Percentiles rank a stretch among this genome's conserved stretches.
Evolutionary conservation across 2,329 filamentous ascomycete genomes (phyloP).

Genomic region (Colletotrichum tamarilloi): DNA sequence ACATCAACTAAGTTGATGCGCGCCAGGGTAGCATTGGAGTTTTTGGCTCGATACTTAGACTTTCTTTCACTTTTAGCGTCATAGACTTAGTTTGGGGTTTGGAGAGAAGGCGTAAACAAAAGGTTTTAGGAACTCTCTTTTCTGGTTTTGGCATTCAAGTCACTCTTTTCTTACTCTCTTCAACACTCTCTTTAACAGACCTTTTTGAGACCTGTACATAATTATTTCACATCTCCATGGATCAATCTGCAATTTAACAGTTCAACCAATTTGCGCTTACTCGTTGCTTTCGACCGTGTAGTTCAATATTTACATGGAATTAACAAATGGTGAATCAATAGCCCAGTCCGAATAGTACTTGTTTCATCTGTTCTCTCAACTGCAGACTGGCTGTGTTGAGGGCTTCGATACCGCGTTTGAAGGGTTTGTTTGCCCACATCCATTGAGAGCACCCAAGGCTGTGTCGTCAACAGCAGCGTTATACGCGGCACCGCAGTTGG

Average conservation of each 20-base stretch:
- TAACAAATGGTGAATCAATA: too few species aligned
- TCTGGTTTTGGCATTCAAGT: background rate
- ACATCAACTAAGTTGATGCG: background rate
- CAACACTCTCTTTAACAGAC: background rate
- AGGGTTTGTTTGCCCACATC: slow-evolving; percentile 51
- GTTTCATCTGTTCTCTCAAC: background rate
- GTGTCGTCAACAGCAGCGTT: slow-evolving; percentile 57
- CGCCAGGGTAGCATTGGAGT: background rate
- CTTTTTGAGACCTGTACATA: background rate
- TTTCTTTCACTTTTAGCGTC: background rate
- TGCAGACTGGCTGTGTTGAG: slow-evolving; percentile 41
- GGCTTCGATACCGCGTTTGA: slow-evolving; percentile 42
- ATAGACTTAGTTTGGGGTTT: background rate
- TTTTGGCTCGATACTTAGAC: background rate
- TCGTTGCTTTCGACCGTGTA: too few species aligned
- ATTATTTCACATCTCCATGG: background rate
- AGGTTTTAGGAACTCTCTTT: background rate
- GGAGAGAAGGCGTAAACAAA: background rate
- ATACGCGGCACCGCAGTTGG: slow-evolving; percentile 59
- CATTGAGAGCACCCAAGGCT: slow-evolving; percentile 45
- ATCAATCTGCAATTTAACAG: background rate
- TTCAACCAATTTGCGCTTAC: background rate
- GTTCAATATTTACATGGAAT: too few species aligned
- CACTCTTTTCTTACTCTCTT: background rate
- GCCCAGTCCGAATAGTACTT: too few species aligned